These are phyloP conservation scores for Haematococcus lacustris DNA, from an alignment of 139 green algal genomes.

Conservation along the genomic window DNA sequence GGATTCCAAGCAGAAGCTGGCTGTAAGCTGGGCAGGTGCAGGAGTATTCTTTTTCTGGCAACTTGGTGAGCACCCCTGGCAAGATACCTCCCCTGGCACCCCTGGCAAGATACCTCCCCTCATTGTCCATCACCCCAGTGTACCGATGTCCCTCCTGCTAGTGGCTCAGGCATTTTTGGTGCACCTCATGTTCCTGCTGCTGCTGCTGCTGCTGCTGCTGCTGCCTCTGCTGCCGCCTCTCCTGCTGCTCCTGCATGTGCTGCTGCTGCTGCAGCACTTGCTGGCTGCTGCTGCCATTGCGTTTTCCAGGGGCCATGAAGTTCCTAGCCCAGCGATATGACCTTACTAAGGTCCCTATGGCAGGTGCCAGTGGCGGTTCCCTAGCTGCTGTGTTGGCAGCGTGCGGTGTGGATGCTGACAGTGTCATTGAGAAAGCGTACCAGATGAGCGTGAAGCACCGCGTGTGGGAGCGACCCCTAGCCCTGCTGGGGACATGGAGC, in stretches of 20 bases:
- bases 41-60: slow-evolving; percentile 43
- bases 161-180: too few relatives aligned
- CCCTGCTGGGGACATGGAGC: slow-evolving; percentile 35
- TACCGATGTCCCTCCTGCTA: too few relatives aligned
- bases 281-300: background rate
- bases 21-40: slow-evolving; percentile 11
- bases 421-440: slow-evolving; percentile 34
- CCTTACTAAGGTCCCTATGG: slow-evolving; percentile 41
- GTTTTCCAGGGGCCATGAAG: slow-evolving; percentile 36
- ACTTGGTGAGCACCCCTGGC: too few relatives aligned
- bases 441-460: slow-evolving; percentile 32
- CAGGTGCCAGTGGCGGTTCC: slow-evolving; percentile 39
- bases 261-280: background rate
- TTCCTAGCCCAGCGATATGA: slow-evolving; percentile 46
- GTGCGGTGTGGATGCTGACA: slow-evolving; percentile 31
- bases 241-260: too few relatives aligned
- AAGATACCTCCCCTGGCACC: too few relatives aligned
- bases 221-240: background rate
- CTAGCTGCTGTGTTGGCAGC: slow-evolving; percentile 35
- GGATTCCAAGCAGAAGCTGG: slow-evolving; percentile 9
- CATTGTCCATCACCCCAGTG: too few relatives aligned
- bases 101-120: background rate
- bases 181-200: too few relatives aligned
- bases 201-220: background rate
- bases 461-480: slow-evolving; percentile 46